These are phyloP conservation scores for Pichia thaimueangensis DNA, from an alignment of 805 yeast genomes.

Conservation along the genomic window DNA sequence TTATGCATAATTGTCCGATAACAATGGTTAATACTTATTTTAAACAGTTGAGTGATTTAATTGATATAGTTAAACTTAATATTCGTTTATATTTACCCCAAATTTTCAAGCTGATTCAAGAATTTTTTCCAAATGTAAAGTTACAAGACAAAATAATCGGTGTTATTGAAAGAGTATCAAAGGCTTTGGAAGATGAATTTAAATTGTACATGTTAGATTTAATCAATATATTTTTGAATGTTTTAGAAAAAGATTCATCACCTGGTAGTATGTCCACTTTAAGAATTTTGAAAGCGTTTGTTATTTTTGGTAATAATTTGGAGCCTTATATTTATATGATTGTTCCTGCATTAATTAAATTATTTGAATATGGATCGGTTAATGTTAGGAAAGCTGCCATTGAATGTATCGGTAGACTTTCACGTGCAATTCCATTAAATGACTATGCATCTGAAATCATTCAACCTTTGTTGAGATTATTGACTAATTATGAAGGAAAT, in stretches of 20 bases:
- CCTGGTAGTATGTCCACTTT: conserved; percentile 54
- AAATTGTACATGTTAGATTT: conserved; percentile 75
- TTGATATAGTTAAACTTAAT: conserved; percentile 81
- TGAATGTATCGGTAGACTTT: conserved; percentile 73
- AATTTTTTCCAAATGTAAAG: conserved; percentile 56
- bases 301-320: conserved; percentile 77
- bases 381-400: conserved; percentile 67
- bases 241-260: conserved; percentile 67
- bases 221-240: conserved; percentile 66
- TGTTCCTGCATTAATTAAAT: conserved; percentile 75
- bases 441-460: conserved; percentile 90
- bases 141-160: conserved; percentile 75
- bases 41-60: conserved; percentile 76
- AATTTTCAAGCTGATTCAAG: conserved; percentile 68
- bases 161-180: conserved; percentile 76
- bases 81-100: conserved; percentile 76
- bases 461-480: conserved; percentile 74
- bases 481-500: conserved; percentile 35
- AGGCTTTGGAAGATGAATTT: conserved; percentile 87
- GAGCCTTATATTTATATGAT: conserved; percentile 86
- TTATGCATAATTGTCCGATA: conserved; percentile 76
- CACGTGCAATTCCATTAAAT: conserved; percentile 62
- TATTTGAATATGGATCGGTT: conserved; percentile 68
- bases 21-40: conserved; percentile 81
- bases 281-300: conserved; percentile 75